Evolutionary conservation across 495 filamentous ascomycete species (phyloP).

Genomic region (Aspergillus cristatus): DNA sequence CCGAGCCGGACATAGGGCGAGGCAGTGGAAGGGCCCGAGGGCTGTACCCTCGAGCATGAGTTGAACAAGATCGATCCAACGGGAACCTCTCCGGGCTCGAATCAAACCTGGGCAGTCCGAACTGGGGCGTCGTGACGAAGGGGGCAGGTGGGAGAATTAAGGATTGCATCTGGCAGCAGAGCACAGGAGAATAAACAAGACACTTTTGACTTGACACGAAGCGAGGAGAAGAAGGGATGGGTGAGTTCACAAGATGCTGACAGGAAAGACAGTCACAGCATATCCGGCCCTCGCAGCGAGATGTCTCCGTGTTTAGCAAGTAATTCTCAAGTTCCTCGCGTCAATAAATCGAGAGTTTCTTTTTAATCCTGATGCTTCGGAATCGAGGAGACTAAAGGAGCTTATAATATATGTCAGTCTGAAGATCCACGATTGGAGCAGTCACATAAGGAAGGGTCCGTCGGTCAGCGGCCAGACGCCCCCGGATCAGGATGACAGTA

Average conservation of each 20-base stretch:
- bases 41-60: slow-evolving; percentile 58
- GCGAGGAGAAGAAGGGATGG: slow-evolving; percentile 7
- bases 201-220: too few species aligned
- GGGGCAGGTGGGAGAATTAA: slow-evolving; percentile 38
- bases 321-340: too few species aligned
- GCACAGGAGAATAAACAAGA: not conserved
- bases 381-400: slow-evolving; percentile 19
- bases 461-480: slow-evolving; percentile 33
- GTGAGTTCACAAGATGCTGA: too few species aligned
- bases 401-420: slow-evolving; percentile 32
- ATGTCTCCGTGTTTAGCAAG: too few species aligned
- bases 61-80: slow-evolving; percentile 60
- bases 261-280: slow-evolving; percentile 17
- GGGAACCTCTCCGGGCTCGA: slow-evolving; percentile 55
- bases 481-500: slow-evolving; percentile 34
- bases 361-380: slow-evolving; percentile 13
- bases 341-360: slow-evolving; percentile 9
- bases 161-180: slow-evolving; percentile 37
- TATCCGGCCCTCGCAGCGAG: slow-evolving; percentile 17
- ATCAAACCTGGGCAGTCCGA: slow-evolving; percentile 33
- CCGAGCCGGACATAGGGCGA: slow-evolving; percentile 81
- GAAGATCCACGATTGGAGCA: slow-evolving; percentile 33
- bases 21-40: slow-evolving; percentile 59
- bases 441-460: slow-evolving; percentile 35
- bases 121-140: slow-evolving; percentile 28